phyloP scores from a whole-genome alignment of 1,284 basidiomycete species.

The Calocybe gambosa region DNA sequence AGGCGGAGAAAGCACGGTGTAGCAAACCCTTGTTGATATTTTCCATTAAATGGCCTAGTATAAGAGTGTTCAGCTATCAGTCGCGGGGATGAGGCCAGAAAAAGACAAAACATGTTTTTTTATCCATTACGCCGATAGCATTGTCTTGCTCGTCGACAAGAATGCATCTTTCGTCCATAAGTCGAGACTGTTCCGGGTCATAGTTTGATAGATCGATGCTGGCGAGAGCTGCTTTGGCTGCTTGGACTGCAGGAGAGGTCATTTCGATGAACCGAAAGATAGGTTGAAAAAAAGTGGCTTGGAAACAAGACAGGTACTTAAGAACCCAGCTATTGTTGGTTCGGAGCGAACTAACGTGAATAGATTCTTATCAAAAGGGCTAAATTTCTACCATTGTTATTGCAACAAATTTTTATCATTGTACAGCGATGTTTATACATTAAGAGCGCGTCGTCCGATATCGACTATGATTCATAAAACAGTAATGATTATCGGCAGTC shows the following conservation, averaged over 20 bases:
- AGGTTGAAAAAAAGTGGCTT: not conserved
- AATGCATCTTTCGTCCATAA: slow-evolving; percentile 99
- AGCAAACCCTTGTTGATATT: slow-evolving; percentile 94
- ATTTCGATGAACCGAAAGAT: slow-evolving; percentile 25
- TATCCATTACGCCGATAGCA: slow-evolving; percentile 87
- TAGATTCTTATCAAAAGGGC: too few relatives aligned
- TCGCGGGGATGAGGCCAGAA: not conserved
- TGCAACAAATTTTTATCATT: not conserved
- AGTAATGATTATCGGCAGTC: slow-evolving; percentile 33
- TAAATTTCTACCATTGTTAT: not conserved
- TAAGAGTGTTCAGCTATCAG: not conserved
- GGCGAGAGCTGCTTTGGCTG: slow-evolving; percentile 57
- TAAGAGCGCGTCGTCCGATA: not conserved
- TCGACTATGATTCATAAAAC: slow-evolving; percentile 15
- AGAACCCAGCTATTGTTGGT: not conserved
- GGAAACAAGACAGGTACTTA: not conserved
- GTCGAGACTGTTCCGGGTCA: slow-evolving; percentile 74
- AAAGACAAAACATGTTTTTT: slow-evolving; percentile 86
- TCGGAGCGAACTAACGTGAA: slow-evolving; percentile 4
- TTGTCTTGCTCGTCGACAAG: slow-evolving; percentile 88
- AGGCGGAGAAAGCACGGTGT: slow-evolving; percentile 97
- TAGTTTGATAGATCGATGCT: slow-evolving; percentile 71
- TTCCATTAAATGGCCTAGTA: slow-evolving; percentile 90
- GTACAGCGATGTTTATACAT: not conserved
- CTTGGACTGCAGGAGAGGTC: slow-evolving; percentile 51